These are phyloP conservation scores for Sonneratia caseolaris DNA, from an alignment of 345 rosid species.

Conservation along the genomic window DNA sequence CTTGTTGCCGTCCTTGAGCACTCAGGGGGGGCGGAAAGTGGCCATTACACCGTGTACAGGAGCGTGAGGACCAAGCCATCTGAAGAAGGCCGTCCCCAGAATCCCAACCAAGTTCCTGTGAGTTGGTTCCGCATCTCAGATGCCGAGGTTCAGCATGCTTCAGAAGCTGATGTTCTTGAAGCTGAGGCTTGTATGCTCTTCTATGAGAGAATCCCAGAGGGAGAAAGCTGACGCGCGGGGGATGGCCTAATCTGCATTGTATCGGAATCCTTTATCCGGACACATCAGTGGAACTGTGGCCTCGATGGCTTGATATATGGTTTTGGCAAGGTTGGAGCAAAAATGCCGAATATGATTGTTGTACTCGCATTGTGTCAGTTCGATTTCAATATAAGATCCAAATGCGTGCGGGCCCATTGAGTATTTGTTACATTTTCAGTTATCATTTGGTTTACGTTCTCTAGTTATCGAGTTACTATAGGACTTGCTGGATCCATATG, in stretches of 20 bases:
- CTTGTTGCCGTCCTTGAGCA: constrained; percentile 79
- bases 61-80: constrained; percentile 21
- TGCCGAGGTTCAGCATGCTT: constrained; percentile 46
- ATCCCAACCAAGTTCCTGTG: constrained; percentile 10
- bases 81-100: constrained; percentile 13
- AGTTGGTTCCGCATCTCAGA: constrained; percentile 80
- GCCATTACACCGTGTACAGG: constrained; percentile 82
- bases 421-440: no score
- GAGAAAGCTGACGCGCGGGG: neutral
- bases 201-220: constrained; percentile 39
- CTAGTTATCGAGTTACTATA: no score
- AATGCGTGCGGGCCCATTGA: no score
- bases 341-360: neutral
- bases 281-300: neutral
- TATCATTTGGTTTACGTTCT: no score
- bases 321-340: neutral
- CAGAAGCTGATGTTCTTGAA: constrained; percentile 60
- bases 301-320: neutral
- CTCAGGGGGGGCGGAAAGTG: constrained; percentile 64
- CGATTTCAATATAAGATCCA: no score
- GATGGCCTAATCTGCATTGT: neutral
- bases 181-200: constrained; percentile 89
- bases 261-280: neutral
- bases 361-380: neutral
- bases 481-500: no score